A percentile compares a stretch with the other conserved stretches of the same genome.
phyloP scores from a whole-genome alignment of 1,284 basidiomycete genomes.

The Moesziomyces sp. region DNA sequence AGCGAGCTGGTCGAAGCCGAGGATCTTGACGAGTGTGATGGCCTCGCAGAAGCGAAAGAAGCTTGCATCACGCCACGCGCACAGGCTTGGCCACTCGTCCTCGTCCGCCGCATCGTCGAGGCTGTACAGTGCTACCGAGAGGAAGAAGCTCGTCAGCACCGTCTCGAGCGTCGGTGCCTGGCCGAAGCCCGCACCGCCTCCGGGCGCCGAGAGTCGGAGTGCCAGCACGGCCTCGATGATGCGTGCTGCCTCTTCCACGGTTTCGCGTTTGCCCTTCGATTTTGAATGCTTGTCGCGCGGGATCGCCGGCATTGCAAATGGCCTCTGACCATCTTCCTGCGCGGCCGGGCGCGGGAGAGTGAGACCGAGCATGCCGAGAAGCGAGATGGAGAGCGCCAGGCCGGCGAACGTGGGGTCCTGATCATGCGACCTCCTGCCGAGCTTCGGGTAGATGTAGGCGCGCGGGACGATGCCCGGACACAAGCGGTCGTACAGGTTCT shows the following conservation, averaged over 20 bases:
- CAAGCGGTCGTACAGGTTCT: slow-evolving; percentile 55
- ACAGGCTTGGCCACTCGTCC: slow-evolving; percentile 10
- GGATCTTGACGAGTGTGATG: slow-evolving; percentile 50
- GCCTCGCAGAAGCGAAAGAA: slow-evolving; percentile 49
- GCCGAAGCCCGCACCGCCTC: slow-evolving; percentile 36
- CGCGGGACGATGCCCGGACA: slow-evolving; percentile 51
- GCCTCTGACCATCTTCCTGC: background rate
- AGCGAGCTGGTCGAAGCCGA: slow-evolving; percentile 30
- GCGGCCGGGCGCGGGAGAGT: slow-evolving; percentile 2
- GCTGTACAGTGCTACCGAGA: slow-evolving; percentile 42
- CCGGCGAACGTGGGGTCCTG: slow-evolving; percentile 48
- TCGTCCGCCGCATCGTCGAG: slow-evolving; percentile 19
- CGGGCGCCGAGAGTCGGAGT: slow-evolving; percentile 13
- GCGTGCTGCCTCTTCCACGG: background rate
- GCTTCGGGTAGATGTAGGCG: slow-evolving; percentile 44
- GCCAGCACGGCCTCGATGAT: slow-evolving; percentile 23
- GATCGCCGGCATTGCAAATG: slow-evolving; percentile 23
- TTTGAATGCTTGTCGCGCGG: slow-evolving; percentile 5
- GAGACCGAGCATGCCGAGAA: slow-evolving; percentile 39
- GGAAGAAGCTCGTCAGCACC: slow-evolving; percentile 43
- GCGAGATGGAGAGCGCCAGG: slow-evolving; percentile 50
- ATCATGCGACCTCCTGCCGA: slow-evolving; percentile 46
- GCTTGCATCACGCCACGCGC: slow-evolving; percentile 32
- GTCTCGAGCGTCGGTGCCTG: slow-evolving; percentile 33
- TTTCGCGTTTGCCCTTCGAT: background rate